These are phyloP conservation scores for Candida oleophila DNA, from an alignment of 805 yeast species.

Conservation along the genomic window DNA sequence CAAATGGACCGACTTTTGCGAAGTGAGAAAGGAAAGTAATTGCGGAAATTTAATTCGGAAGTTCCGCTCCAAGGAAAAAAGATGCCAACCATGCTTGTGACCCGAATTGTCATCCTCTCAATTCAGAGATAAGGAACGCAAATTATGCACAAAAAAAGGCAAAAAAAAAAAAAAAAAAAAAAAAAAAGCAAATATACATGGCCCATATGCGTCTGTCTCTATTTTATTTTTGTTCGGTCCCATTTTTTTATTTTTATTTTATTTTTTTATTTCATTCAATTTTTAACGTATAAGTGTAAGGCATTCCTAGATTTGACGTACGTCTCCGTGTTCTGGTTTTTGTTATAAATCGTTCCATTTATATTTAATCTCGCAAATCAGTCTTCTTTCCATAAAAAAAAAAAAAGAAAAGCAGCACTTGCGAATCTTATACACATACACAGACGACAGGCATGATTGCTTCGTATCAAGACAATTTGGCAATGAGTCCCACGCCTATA, in stretches of 20 bases:
- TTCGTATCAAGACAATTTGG: background rate
- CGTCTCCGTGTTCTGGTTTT: background rate
- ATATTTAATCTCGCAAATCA: no score
- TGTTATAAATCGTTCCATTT: background rate
- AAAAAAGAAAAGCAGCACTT: background rate
- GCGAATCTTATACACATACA: background rate
- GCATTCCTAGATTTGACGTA: background rate
- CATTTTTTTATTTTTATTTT: no score
- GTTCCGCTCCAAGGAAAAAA: background rate
- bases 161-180: no score
- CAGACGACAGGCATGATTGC: background rate
- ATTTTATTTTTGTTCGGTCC: background rate
- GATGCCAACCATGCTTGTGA: background rate
- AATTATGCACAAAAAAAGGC: no score
- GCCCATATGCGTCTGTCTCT: background rate
- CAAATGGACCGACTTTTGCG: no score
- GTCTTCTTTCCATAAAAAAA: no score
- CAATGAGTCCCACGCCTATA: constrained; percentile 1
- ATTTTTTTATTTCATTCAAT: background rate
- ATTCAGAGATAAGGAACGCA: background rate
- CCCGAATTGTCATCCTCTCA: background rate
- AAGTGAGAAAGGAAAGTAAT: background rate
- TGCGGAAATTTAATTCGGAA: background rate
- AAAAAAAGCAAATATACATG: background rate
- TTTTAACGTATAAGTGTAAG: background rate